Percentiles rank a stretch among this genome's conserved stretches.
phyloP scores from a whole-genome alignment of 2,329 filamentous ascomycete species.

The Pyricularia pennisetigena region DNA sequence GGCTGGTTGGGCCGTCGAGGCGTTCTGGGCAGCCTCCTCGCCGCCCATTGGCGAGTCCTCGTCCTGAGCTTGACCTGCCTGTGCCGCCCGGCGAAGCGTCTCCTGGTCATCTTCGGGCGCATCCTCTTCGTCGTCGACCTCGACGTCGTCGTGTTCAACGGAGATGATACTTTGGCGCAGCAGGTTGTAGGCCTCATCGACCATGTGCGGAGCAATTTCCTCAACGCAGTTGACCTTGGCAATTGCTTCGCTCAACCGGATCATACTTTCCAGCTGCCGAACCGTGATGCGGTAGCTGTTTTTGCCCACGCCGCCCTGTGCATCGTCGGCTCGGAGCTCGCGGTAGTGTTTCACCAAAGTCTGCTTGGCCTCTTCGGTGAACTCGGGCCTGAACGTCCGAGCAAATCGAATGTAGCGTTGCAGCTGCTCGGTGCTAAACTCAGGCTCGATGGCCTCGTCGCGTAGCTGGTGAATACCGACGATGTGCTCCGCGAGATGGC shows the following conservation, averaged over 20 bases:
- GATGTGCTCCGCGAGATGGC: constrained; percentile 88
- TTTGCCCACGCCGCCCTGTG: constrained; percentile 84
- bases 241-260: constrained; percentile 93
- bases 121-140: constrained; percentile 76
- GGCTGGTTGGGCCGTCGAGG: constrained; percentile 7
- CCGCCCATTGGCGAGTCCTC: constrained; percentile 34
- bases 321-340: constrained; percentile 85
- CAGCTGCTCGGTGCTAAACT: constrained; percentile 92
- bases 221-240: constrained; percentile 95
- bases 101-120: constrained; percentile 27
- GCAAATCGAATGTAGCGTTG: constrained; percentile 97
- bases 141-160: constrained; percentile 94
- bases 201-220: constrained; percentile 75
- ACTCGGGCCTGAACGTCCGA: constrained; percentile 82
- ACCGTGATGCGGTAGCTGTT: constrained; percentile 98
- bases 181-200: constrained; percentile 84
- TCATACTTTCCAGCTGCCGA: constrained; percentile 87
- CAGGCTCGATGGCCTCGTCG: constrained; percentile 77
- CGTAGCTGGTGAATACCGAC: constrained; percentile 88
- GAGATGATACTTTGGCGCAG: constrained; percentile 92
- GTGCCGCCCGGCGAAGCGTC: constrained; percentile 3
- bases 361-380: constrained; percentile 77
- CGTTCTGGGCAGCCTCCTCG: constrained; percentile 22
- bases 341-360: constrained; percentile 90
- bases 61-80: constrained; percentile 30